Evolutionary conservation across 345 rosid species (phyloP).

Genomic region (Mangifera indica): DNA sequence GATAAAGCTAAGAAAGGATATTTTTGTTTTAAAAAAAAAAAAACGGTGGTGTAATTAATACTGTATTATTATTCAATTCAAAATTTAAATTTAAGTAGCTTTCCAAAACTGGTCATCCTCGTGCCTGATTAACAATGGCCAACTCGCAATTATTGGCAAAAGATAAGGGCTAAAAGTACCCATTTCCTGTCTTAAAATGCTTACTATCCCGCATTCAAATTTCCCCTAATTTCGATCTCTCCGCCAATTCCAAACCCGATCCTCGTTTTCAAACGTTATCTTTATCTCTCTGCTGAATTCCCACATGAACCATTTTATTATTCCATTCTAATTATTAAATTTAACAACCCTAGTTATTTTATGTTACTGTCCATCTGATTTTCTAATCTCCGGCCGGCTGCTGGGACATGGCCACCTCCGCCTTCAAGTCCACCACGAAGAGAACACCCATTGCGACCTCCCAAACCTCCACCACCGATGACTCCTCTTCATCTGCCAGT

Average conservation of each 20-base stretch:
- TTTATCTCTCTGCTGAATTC: not conserved
- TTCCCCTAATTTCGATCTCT: conserved; percentile 17
- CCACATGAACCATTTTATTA: not conserved
- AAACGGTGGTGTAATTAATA: too few species aligned
- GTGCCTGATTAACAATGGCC: not conserved
- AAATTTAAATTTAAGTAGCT: too few species aligned
- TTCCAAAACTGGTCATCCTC: too few species aligned
- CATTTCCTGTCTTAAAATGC: too few species aligned
- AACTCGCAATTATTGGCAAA: conserved; percentile 8
- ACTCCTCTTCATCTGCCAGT: conserved; percentile 43
- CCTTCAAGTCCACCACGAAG: conserved; percentile 63
- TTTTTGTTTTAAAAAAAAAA: too few species aligned
- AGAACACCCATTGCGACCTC: conserved; percentile 46
- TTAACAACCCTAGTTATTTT: not conserved
- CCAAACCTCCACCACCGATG: conserved; percentile 35
- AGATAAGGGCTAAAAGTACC: not conserved
- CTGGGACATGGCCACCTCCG: conserved; percentile 68
- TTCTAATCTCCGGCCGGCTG: not conserved
- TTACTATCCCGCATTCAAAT: conserved; percentile 13
- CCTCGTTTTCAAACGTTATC: not conserved
- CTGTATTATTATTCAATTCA: too few species aligned
- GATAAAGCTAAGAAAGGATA: too few species aligned
- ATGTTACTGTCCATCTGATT: not conserved
- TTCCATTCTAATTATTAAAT: not conserved
- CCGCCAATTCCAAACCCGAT: conserved; percentile 17